These are phyloP conservation scores for Ceratorhiza oryzae-sativae DNA, from an alignment of 1,284 basidiomycete genomes.

Conservation along the genomic window DNA sequence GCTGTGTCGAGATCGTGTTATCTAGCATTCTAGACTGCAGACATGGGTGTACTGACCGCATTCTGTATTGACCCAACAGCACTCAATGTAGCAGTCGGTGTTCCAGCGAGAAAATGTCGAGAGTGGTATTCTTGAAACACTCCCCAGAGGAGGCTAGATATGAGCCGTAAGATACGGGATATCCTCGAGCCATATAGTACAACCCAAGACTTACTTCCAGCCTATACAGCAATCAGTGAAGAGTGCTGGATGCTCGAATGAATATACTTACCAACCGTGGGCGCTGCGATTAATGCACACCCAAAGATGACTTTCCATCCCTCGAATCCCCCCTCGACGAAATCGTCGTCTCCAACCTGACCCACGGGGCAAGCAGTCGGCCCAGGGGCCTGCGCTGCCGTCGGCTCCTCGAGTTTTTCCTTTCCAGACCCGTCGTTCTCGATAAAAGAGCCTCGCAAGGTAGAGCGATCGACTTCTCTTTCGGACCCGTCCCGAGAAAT, in stretches of 20 bases:
- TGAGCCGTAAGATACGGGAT: not conserved
- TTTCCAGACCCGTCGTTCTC: not conserved
- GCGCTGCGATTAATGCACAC: constrained; percentile 18
- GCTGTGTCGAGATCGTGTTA: not conserved
- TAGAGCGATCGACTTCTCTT: constrained; percentile 13
- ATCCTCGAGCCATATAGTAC: not conserved
- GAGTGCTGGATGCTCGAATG: too few relatives aligned
- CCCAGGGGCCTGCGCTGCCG: not conserved
- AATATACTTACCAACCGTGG: constrained; percentile 26
- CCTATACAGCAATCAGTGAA: too few relatives aligned
- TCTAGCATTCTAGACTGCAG: not conserved
- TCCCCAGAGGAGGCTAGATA: constrained; percentile 41
- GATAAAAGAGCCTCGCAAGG: not conserved
- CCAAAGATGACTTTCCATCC: constrained; percentile 31
- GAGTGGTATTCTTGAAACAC: constrained; percentile 43
- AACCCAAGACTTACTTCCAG: constrained; percentile 3
- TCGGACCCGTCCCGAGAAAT: not conserved
- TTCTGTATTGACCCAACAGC: constrained; percentile 41
- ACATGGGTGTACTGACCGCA: constrained; percentile 25
- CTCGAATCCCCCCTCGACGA: constrained; percentile 29
- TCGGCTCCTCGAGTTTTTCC: constrained; percentile 20
- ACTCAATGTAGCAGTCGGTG: constrained; percentile 39
- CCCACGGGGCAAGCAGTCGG: not conserved
- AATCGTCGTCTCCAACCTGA: constrained; percentile 15
- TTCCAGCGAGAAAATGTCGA: constrained; percentile 40